These are phyloP conservation scores for Rubroshorea leprosula DNA, from an alignment of 345 rosid genomes.

Conservation along the genomic window DNA sequence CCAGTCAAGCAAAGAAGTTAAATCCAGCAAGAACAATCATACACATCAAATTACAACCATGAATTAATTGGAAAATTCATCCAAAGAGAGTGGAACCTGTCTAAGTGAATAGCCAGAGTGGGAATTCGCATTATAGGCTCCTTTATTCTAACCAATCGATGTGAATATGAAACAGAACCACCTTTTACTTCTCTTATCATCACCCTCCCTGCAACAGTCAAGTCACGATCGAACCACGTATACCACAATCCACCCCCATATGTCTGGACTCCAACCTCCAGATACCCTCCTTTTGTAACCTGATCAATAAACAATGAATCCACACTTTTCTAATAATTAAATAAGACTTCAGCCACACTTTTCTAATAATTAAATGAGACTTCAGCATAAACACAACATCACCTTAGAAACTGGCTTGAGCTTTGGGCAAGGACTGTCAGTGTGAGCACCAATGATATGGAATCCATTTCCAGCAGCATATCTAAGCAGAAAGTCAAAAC, in stretches of 20 bases:
- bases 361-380: neutral
- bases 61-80: neutral
- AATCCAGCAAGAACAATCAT: neutral
- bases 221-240: constrained; percentile 98
- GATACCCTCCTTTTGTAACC: constrained; percentile 72
- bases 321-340: neutral
- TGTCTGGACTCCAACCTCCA: constrained; percentile 89
- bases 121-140: constrained; percentile 95
- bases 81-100: constrained; percentile 54
- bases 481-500: constrained; percentile 27
- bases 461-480: constrained; percentile 94
- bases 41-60: neutral
- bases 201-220: constrained; percentile 90
- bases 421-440: constrained; percentile 94
- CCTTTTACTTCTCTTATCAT: constrained; percentile 53
- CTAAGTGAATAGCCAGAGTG: constrained; percentile 88
- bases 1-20: constrained; percentile 6
- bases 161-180: constrained; percentile 56
- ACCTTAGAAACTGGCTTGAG: constrained; percentile 95
- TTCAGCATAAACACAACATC: neutral
- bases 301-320: constrained; percentile 18
- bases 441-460: constrained; percentile 81
- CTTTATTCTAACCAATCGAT: constrained; percentile 63
- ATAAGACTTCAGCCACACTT: too few relatives aligned
- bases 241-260: constrained; percentile 97